Conservation (phyloP, 805 yeast species). For the Vanderwaltozyma tropicalis region DNA sequence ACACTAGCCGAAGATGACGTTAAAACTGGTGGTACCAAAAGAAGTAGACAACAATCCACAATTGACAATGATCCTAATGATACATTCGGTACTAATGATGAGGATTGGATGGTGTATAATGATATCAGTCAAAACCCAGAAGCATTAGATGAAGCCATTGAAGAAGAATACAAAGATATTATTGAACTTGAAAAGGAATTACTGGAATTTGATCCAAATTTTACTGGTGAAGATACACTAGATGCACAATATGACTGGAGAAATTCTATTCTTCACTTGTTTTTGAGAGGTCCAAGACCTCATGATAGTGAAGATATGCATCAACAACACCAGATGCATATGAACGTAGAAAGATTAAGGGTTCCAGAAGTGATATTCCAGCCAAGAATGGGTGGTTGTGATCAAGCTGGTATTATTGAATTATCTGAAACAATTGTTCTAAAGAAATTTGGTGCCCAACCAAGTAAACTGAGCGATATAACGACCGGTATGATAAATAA, state of each 20-base stretch:
- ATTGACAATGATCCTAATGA: constrained; percentile 88
- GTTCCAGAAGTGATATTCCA: constrained; percentile 89
- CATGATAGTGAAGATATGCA: constrained; percentile 74
- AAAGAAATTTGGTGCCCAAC: constrained; percentile 50
- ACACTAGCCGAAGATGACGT: constrained; percentile 66
- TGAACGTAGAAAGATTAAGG: constrained; percentile 82
- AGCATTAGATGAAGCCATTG: constrained; percentile 58
- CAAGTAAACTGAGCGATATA: constrained; percentile 31
- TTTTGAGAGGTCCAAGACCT: constrained; percentile 82
- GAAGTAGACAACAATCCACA: constrained; percentile 49
- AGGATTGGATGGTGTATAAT: constrained; percentile 87
- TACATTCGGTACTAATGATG: constrained; percentile 90
- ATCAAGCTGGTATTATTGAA: constrained; percentile 90
- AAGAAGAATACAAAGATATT: constrained; percentile 54
- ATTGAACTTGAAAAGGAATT: constrained; percentile 62
- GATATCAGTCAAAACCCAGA: constrained; percentile 69
- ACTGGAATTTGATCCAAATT: constrained; percentile 73
- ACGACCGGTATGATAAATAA: constrained; percentile 35
- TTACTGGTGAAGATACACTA: constrained; percentile 74
- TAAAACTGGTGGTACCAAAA: constrained; percentile 32
- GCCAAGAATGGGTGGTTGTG: constrained; percentile 89
- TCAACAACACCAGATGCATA: constrained; percentile 80
- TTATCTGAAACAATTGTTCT: constrained; percentile 55
- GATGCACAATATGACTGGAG: constrained; percentile 82
- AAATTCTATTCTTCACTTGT: constrained; percentile 67